Percentiles rank a stretch among this genome's conserved stretches.
Evolutionary conservation across 176 grass and related monocot species (phyloP).

Genomic region (Phoenix dactylifera): DNA sequence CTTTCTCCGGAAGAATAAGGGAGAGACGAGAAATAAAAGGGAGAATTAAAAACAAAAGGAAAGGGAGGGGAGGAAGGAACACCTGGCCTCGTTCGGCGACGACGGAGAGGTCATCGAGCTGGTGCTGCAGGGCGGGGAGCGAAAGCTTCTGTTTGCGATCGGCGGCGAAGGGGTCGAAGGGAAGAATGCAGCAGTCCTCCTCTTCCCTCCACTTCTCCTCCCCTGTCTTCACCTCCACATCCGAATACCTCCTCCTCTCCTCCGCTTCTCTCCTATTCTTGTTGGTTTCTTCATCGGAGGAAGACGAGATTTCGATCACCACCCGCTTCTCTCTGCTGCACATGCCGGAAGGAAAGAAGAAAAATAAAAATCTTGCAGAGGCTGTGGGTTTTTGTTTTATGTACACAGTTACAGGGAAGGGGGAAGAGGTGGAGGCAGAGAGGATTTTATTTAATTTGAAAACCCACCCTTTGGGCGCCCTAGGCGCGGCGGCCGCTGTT

Average conservation of each 20-base stretch:
- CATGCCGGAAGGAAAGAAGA: too few relatives aligned
- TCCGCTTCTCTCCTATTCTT: too few relatives aligned
- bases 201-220: constrained; percentile 44
- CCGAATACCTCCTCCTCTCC: constrained; percentile 17
- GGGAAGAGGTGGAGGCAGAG: too few relatives aligned
- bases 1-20: too few relatives aligned
- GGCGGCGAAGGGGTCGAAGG: constrained; percentile 26
- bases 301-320: constrained; percentile 38
- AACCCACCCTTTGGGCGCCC: too few relatives aligned
- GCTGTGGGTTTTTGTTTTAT: too few relatives aligned
- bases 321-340: too few relatives aligned
- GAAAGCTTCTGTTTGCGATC: neutral
- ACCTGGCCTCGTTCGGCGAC: constrained; percentile 61
- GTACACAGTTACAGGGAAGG: too few relatives aligned
- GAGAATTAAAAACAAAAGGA: neutral
- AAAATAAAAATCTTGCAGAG: too few relatives aligned
- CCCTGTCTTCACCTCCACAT: constrained; percentile 45
- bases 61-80: neutral
- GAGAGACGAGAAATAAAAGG: too few relatives aligned
- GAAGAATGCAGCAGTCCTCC: constrained; percentile 65
- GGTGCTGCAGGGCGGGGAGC: neutral
- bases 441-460: too few relatives aligned
- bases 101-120: constrained; percentile 33
- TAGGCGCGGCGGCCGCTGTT: too few relatives aligned
- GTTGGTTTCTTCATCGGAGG: neutral